Conservation (phyloP, 2,329 filamentous ascomycete species). For the Fusarium mexicanum region DNA sequence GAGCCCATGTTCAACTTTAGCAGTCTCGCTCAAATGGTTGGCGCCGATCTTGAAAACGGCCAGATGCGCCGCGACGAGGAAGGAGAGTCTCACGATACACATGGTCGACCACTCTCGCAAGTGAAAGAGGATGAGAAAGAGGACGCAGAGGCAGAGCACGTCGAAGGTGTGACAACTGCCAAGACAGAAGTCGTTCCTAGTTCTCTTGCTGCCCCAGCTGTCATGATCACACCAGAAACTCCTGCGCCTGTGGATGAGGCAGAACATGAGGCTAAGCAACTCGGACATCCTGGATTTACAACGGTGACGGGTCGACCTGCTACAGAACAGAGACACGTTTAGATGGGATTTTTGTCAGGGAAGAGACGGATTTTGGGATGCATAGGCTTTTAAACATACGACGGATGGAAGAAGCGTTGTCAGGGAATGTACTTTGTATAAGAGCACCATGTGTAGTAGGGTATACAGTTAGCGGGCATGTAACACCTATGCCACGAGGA, state of each 20-base stretch:
- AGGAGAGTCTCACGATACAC: conserved; percentile 35
- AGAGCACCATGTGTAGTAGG: conserved; percentile 19
- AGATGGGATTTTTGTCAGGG: conserved; percentile 41
- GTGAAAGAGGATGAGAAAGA: conserved; percentile 52
- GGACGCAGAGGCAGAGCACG: conserved; percentile 46
- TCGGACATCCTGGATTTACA: conserved; percentile 52
- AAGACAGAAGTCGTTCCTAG: conserved; percentile 1
- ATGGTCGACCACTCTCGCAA: conserved; percentile 48
- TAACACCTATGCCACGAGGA: conserved; percentile 20
- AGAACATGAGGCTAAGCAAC: conserved; percentile 54
- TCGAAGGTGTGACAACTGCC: conserved; percentile 34
- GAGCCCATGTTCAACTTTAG: conserved; percentile 94
- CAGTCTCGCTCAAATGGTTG: conserved; percentile 86
- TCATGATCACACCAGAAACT: conserved; percentile 62
- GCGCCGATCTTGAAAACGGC: conserved; percentile 65
- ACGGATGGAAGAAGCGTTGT: background rate
- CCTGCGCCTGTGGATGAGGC: conserved; percentile 50
- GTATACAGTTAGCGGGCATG: conserved; percentile 20
- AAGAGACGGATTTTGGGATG: conserved; percentile 10
- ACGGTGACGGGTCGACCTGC: conserved; percentile 35
- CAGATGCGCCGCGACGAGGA: conserved; percentile 47
- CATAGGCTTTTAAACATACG: background rate
- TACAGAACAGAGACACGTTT: background rate
- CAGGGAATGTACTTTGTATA: conserved; percentile 42
- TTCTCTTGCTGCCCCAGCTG: conserved; percentile 49